Evolutionary conservation across 495 filamentous ascomycete species (phyloP).

Genomic region (Lophiostoma macrostomum): DNA sequence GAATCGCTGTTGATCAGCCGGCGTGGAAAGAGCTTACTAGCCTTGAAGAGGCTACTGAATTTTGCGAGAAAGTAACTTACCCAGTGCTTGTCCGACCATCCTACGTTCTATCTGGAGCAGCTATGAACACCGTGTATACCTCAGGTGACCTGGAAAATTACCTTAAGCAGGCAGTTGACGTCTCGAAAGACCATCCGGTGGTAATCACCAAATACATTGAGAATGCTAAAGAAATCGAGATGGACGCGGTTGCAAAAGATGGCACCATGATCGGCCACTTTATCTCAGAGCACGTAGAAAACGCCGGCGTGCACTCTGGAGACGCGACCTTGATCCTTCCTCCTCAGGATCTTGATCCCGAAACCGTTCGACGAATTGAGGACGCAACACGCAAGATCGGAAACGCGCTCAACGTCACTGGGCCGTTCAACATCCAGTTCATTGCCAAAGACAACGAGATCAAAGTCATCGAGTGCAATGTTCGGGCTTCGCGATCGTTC

Average conservation of each 20-base stretch:
- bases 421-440: conserved; percentile 98
- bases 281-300: conserved; percentile 95
- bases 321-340: conserved; percentile 91
- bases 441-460: conserved; percentile 99
- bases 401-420: conserved; percentile 90
- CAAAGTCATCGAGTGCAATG: conserved; percentile 99
- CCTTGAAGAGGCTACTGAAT: conserved; percentile 77
- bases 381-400: conserved; percentile 96
- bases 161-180: conserved; percentile 81
- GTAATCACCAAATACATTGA: conserved; percentile 99
- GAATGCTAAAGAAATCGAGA: conserved; percentile 94
- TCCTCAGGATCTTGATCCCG: conserved; percentile 86
- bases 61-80: conserved; percentile 86
- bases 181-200: conserved; percentile 97
- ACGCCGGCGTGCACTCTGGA: conserved; percentile 96
- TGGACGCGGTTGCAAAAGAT: conserved; percentile 87
- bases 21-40: conserved; percentile 97
- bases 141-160: conserved; percentile 87
- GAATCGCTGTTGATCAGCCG: conserved; percentile 91
- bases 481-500: conserved; percentile 92
- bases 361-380: conserved; percentile 86
- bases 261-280: conserved; percentile 89
- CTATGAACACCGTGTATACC: conserved; percentile 98
- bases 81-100: conserved; percentile 92
- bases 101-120: conserved; percentile 96